Evolutionary conservation across 2,329 filamentous ascomycete species (phyloP), one percentile per base, ranked within the genome.

Genomic region (Dissoconium aciculare): DNA sequence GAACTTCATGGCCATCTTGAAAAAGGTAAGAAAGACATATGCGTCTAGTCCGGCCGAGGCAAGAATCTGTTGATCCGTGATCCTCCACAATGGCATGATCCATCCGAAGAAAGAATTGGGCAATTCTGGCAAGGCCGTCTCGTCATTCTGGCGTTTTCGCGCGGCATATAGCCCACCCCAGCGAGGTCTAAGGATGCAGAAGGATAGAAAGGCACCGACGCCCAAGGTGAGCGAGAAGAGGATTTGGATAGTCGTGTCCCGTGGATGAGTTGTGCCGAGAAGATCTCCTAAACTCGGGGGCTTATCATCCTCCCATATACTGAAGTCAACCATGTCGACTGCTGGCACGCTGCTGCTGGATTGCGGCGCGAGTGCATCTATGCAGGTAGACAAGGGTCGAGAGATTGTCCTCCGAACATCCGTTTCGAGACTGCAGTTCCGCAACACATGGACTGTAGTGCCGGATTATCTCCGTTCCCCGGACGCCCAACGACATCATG

Each of bases 11-110:
- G 87, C 78, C 73, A 95, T 89, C 53, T 85, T 91, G 66, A 94
- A 95, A 58, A 98, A 98, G 11, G 78, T 71, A 10, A 98, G 66
- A 51, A 98, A 94, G 42, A 94, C 89, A 58, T 82, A 98, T 30
- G 89, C 89, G 60, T 98, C 89, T 29, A 98, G 68, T 0, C 89
- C 89, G 11, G 87, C 87, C 12, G 84, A 87, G 11, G 79, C 75
- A 31, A 98, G 65, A 3, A 98, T 74, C 55, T 95, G 79, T 50
- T 92, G 76, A 43, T 95, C 85, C 1, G 75, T 82, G 38, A 98
- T 80, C 42, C 60, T 71, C 60, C 84, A 89, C 24, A 98, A 60
- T 3, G 75, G 73, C 2, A 84, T 74, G 27, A 98, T 89, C 89
- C 89, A 98, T 48, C 87, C 87, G 44, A 95, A 80, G 49, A 92